phyloP scores from a whole-genome alignment of 2,329 filamentous ascomycete genomes.

The Salinomyces thailandicus region DNA sequence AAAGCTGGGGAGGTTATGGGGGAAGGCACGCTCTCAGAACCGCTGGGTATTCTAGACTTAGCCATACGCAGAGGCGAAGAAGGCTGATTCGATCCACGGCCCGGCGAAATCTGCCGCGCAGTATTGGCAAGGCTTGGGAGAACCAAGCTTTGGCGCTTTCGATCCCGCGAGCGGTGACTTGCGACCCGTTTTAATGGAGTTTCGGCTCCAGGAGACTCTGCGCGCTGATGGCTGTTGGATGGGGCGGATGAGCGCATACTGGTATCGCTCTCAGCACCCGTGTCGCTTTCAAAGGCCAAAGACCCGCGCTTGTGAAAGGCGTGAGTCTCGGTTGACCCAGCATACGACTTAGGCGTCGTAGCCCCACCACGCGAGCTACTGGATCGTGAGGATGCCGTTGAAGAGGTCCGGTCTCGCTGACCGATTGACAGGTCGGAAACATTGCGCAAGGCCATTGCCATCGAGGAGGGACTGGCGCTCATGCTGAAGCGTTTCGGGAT shows the following conservation, averaged over 20 bases:
- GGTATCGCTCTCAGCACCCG: conserved; percentile 73
- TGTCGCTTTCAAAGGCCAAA: conserved; percentile 72
- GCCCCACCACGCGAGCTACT: conserved; percentile 77
- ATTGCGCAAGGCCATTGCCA: conserved; percentile 47
- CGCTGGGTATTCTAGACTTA: conserved; percentile 62
- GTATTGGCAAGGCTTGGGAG: conserved; percentile 53
- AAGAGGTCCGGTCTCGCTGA: conserved; percentile 43
- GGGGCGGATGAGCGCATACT: conserved; percentile 74
- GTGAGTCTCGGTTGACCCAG: conserved; percentile 45
- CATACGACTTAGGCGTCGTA: conserved; percentile 78
- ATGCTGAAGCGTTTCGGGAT: conserved; percentile 1
- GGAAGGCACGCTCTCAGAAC: conserved; percentile 59
- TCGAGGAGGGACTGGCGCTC: conserved; percentile 35
- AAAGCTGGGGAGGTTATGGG: conserved; percentile 86
- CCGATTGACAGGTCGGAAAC: conserved; percentile 41
- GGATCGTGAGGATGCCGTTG: conserved; percentile 67
- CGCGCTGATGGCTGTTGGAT: conserved; percentile 46
- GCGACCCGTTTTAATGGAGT: conserved; percentile 64
- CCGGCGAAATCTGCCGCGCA: conserved; percentile 82
- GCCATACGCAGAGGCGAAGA: conserved; percentile 69
- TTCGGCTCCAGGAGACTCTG: conserved; percentile 85
- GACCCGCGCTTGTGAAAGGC: conserved; percentile 62
- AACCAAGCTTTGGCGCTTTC: conserved; percentile 78
- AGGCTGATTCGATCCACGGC: conserved; percentile 59
- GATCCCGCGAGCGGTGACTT: conserved; percentile 57